Evolutionary conservation across 2,329 filamentous ascomycete species (phyloP).

Genomic region (Curvularia sp.): DNA sequence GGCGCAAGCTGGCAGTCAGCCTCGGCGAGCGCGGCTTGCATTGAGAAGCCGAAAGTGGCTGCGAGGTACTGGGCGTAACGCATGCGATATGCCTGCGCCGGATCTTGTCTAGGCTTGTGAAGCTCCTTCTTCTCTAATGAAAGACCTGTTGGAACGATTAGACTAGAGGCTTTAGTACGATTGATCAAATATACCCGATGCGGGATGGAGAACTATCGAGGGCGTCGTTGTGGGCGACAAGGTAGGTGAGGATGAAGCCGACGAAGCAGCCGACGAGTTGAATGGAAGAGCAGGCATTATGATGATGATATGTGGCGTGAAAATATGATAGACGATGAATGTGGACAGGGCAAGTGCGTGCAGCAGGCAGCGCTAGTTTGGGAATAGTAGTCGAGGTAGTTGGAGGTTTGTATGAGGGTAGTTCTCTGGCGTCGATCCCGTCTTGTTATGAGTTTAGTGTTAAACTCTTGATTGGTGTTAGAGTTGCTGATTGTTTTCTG

Average conservation of each 20-base stretch:
- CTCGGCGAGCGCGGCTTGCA: slow-evolving; percentile 49
- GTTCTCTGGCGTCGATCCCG: slow-evolving; percentile 45
- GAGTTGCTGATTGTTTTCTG: slow-evolving; percentile 37
- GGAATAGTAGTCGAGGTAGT: slow-evolving; percentile 24
- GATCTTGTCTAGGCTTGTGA: slow-evolving; percentile 44
- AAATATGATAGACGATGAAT: slow-evolving; percentile 15
- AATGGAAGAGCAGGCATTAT: slow-evolving; percentile 52
- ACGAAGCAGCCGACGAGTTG: slow-evolving; percentile 40
- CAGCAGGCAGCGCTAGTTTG: slow-evolving; percentile 17
- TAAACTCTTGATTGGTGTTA: slow-evolving; percentile 31
- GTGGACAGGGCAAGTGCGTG: slow-evolving; percentile 3
- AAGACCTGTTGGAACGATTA: slow-evolving; percentile 45
- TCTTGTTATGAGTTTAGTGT: slow-evolving; percentile 30
- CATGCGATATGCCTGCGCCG: slow-evolving; percentile 45
- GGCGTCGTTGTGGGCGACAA: slow-evolving; percentile 38
- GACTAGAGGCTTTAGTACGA: slow-evolving; percentile 46
- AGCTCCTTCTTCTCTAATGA: slow-evolving; percentile 43
- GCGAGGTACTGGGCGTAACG: slow-evolving; percentile 52
- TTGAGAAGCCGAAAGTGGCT: slow-evolving; percentile 51
- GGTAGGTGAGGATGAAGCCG: slow-evolving; percentile 46
- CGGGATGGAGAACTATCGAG: slow-evolving; percentile 51
- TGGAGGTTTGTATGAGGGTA: slow-evolving; percentile 39
- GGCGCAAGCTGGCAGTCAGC: slow-evolving; percentile 48
- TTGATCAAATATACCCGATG: slow-evolving; percentile 52
- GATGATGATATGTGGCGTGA: slow-evolving; percentile 17